Conservation (phyloP, 2,329 filamentous ascomycete genomes). For the Aspergillus awamori region DNA sequence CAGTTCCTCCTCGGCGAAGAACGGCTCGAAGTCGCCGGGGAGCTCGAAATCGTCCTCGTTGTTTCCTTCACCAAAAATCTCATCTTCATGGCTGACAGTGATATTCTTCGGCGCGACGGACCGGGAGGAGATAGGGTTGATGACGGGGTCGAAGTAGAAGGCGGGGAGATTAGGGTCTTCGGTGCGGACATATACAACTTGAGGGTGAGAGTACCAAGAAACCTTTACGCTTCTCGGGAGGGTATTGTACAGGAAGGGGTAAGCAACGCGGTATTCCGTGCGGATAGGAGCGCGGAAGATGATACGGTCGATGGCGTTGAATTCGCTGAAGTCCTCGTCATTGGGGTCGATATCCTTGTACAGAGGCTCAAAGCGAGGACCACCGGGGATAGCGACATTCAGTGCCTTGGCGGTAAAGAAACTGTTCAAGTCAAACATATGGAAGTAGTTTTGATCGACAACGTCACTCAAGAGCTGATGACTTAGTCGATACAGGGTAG, state of each 20-base stretch:
- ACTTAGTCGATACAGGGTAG: conserved; percentile 87
- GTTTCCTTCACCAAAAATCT: conserved; percentile 81
- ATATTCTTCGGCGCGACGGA: conserved; percentile 93
- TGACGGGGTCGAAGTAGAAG: conserved; percentile 96
- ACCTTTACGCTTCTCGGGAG: conserved; percentile 91
- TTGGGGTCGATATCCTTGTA: conserved; percentile 99
- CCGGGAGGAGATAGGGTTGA: conserved; percentile 95
- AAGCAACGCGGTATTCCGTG: conserved; percentile 93
- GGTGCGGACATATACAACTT: conserved; percentile 84
- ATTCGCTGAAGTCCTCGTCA: conserved; percentile 98
- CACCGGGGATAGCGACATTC: conserved; percentile 96
- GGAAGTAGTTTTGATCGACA: conserved; percentile 95
- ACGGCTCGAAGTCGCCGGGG: conserved; percentile 78
- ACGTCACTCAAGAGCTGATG: conserved; percentile 88
- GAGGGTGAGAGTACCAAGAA: conserved; percentile 91
- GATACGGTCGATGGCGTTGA: conserved; percentile 98
- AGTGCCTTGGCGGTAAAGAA: conserved; percentile 95
- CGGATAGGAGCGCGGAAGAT: conserved; percentile 95
- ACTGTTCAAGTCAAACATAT: conserved; percentile 93
- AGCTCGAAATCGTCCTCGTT: conserved; percentile 84
- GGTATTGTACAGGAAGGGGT: conserved; percentile 94
- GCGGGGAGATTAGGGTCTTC: conserved; percentile 89
- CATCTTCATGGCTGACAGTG: conserved; percentile 88
- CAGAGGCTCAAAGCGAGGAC: conserved; percentile 91
- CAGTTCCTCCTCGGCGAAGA: conserved; percentile 84